Base-by-base conservation (phyloP, 441 rosid species). In the Gossypium gossypioides region DNA sequence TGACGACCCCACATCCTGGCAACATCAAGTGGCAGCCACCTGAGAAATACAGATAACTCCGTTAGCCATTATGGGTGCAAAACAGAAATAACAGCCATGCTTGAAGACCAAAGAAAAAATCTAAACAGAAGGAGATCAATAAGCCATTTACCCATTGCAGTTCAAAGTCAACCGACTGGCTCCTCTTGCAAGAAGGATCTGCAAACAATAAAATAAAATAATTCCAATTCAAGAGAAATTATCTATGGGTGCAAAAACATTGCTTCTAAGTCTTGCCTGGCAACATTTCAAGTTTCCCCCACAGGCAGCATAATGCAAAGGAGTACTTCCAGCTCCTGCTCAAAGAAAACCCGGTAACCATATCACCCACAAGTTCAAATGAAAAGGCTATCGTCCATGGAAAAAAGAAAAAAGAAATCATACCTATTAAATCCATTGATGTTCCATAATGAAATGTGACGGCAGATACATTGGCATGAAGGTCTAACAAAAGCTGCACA, bases 1-100 rank as follows among this genome's bases (percentile, higher is more conserved):
- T 94, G 99, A 64, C 95, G 96, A 52, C 93, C 96, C 99, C 99
- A 95, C 97, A 91, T 95, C 74, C 89, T 85, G 62, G 99, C 97
- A 82, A 92, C 92, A 81, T 95, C 99, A 80, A 89, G 86, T 50
- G 97, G 97, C 78, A 90, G 82, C 99, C 97, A 92, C 81, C 99
- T 85, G 75, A 61, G 71, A 72, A 68, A 60, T 10, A 72, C 48
- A 81, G 2, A 34, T 67, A 16, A 19, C 60, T 68, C 58, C 9
- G 21, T 62, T 19, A 69, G 66, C 40, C 54, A 71, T 22, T 4
- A 12, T 19, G 44, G 12, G 54, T 25, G 27, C 8, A 65, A 25
- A 6, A 34, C 29, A 12, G 25, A 32, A 61, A 16, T 51, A 32
- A 22, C n/a, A 65, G 21, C n/a, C 32, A 16, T 4, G 69, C 7